Evolutionary conservation across 2,329 filamentous ascomycete species (phyloP).

Genomic region (Scedosporium boydii): DNA sequence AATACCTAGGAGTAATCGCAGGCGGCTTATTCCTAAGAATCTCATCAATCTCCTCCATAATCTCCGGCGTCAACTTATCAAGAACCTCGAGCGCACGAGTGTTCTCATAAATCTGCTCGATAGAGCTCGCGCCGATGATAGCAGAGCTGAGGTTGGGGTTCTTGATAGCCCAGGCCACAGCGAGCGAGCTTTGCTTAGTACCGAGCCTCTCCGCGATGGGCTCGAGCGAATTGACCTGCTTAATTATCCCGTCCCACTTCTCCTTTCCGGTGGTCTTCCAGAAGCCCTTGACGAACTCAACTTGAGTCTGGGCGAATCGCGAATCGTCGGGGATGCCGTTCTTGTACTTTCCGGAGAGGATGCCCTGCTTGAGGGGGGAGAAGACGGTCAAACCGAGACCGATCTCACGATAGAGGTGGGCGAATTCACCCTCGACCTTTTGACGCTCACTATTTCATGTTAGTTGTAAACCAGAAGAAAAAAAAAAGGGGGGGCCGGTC

Average conservation of each 20-base stretch:
- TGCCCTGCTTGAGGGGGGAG: constrained; percentile 46
- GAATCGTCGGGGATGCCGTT: constrained; percentile 50
- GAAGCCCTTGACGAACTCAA: constrained; percentile 45
- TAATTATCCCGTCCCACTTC: constrained; percentile 44
- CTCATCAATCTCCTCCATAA: constrained; percentile 50
- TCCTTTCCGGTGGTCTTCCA: constrained; percentile 41
- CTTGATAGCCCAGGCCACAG: constrained; percentile 53
- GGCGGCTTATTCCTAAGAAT: constrained; percentile 50
- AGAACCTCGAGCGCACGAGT: constrained; percentile 40
- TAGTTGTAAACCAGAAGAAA: not conserved
- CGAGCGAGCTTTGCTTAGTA: constrained; percentile 45
- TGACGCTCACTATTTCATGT: constrained; percentile 27
- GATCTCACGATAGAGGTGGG: constrained; percentile 48
- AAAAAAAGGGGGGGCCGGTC: too few relatives aligned
- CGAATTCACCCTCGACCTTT: constrained; percentile 55
- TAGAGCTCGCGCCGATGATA: constrained; percentile 49
- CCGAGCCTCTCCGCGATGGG: constrained; percentile 56
- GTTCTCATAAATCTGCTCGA: constrained; percentile 52
- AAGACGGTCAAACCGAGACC: constrained; percentile 55
- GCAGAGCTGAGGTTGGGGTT: constrained; percentile 53
- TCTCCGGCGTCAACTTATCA: constrained; percentile 48
- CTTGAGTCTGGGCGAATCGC: constrained; percentile 44
- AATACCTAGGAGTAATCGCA: constrained; percentile 12
- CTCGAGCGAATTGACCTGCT: constrained; percentile 49
- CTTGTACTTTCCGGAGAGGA: constrained; percentile 60